These are phyloP conservation scores for Wickerhamomyces sp. DNA, from an alignment of 1,139 yeast genomes.

Conservation along the genomic window DNA sequence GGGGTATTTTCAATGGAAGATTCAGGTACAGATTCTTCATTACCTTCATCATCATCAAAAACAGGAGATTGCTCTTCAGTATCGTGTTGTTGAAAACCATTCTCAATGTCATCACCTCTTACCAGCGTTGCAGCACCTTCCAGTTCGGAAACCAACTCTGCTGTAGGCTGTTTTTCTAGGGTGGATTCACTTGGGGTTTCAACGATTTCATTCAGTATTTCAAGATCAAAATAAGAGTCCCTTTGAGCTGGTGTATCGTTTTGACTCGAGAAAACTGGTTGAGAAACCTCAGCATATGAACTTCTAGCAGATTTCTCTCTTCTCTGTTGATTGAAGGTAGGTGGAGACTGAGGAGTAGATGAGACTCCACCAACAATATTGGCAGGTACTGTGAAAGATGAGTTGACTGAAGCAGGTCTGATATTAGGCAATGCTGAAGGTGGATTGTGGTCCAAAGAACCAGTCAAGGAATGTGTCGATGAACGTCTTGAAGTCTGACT, in stretches of 20 bases:
- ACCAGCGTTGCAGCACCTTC: too few species aligned
- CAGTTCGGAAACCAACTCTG: too few species aligned
- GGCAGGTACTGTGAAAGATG: neutral
- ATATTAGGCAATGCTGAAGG: slow-evolving; percentile 9
- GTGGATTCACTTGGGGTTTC: too few species aligned
- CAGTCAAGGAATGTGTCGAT: slow-evolving; percentile 13
- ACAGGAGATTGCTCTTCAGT: too few species aligned
- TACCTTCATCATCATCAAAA: neutral
- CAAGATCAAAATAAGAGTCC: too few species aligned
- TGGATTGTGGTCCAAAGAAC: slow-evolving; percentile 2
- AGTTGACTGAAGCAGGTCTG: neutral
- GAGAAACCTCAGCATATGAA: neutral
- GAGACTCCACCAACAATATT: neutral
- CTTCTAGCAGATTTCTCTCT: too few species aligned
- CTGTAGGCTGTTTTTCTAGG: too few species aligned
- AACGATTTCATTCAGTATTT: too few species aligned
- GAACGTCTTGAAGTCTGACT: slow-evolving; percentile 22
- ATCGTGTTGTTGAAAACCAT: too few species aligned
- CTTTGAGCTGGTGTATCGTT: too few species aligned
- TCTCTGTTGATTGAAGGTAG: slow-evolving; percentile 1
- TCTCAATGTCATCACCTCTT: too few species aligned
- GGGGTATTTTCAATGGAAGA: neutral
- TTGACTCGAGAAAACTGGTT: too few species aligned
- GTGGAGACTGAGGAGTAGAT: slow-evolving; percentile 6
- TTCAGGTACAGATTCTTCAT: neutral